A percentile compares a stretch with the other conserved stretches of the same genome.
Evolutionary conservation across 2,329 filamentous ascomycete genomes (phyloP).

Genomic region (Alternaria ethzedia): DNA sequence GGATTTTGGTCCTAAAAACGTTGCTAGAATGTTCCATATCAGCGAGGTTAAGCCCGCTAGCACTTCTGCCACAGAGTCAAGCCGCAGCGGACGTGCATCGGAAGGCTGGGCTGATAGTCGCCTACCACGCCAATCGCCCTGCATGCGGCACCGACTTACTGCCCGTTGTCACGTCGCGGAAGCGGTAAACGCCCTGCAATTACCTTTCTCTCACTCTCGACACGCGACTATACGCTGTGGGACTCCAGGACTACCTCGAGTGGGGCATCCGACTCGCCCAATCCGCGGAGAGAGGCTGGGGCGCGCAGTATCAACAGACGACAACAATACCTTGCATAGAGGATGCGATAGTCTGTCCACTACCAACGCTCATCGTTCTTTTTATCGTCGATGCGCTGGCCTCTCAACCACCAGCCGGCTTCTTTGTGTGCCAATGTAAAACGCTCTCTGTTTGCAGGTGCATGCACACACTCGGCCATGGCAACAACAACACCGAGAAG

Average conservation of each 20-base stretch:
- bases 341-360: constrained; percentile 10
- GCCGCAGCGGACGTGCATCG: constrained; percentile 29
- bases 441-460: constrained; percentile 12
- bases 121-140: constrained; percentile 16
- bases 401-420: constrained; percentile 23
- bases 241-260: background rate
- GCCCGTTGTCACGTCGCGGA: background rate
- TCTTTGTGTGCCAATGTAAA: constrained; percentile 27
- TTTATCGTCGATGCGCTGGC: constrained; percentile 21
- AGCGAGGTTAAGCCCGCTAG: constrained; percentile 25
- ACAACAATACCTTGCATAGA: constrained; percentile 25
- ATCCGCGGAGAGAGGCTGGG: constrained; percentile 35
- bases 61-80: constrained; percentile 20
- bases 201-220: background rate
- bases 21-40: constrained; percentile 45
- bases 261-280: constrained; percentile 11
- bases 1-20: constrained; percentile 24
- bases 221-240: background rate
- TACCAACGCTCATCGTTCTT: constrained; percentile 5
- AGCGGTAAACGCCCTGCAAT: background rate
- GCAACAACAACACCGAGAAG: background rate
- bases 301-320: constrained; percentile 31
- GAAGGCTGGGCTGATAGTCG: constrained; percentile 28
- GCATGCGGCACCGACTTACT: background rate
- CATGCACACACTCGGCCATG: background rate